Evolutionary conservation across 2,329 filamentous ascomycete species (phyloP).

Genomic region (Aaosphaeria arxii): DNA sequence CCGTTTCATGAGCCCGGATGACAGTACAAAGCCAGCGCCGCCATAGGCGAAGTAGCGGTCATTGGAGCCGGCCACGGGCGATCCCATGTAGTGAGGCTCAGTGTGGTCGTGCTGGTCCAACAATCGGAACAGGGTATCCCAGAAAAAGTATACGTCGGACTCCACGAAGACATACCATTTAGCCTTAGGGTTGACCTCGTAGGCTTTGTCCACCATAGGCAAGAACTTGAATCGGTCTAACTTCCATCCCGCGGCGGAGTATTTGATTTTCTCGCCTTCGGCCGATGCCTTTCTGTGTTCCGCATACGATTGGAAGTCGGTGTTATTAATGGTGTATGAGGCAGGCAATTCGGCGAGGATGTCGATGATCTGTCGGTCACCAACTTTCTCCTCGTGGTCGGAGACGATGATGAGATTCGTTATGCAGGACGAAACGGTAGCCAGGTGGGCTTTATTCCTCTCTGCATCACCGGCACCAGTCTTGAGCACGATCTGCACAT

Average conservation of each 20-base stretch:
- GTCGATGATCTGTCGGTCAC: conserved; percentile 49
- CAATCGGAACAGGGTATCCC: conserved; percentile 42
- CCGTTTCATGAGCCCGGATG: conserved; percentile 52
- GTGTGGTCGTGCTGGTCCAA: conserved; percentile 37
- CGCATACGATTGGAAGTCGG: conserved; percentile 53
- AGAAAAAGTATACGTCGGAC: conserved; percentile 38
- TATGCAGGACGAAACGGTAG: conserved; percentile 54
- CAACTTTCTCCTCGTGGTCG: conserved; percentile 55
- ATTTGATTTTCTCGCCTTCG: conserved; percentile 41
- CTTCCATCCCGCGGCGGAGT: conserved; percentile 49
- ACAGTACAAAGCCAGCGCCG: conserved; percentile 45
- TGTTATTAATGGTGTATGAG: conserved; percentile 39
- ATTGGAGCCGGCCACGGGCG: conserved; percentile 30
- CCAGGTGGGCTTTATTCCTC: conserved; percentile 47
- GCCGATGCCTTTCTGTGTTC: conserved; percentile 39
- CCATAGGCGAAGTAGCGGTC: conserved; percentile 43
- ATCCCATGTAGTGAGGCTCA: conserved; percentile 40
- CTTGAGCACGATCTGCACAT: conserved; percentile 49
- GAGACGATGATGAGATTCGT: conserved; percentile 57
- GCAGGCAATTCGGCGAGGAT: conserved; percentile 50
- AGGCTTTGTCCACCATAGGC: conserved; percentile 54
- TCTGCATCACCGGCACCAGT: conserved; percentile 46
- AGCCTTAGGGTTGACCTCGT: conserved; percentile 32
- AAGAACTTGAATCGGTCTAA: conserved; percentile 60
- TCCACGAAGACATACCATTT: conserved; percentile 41